phyloP scores from a whole-genome alignment of 768 basidiomycete genomes.

The Cubamyces sp. region DNA sequence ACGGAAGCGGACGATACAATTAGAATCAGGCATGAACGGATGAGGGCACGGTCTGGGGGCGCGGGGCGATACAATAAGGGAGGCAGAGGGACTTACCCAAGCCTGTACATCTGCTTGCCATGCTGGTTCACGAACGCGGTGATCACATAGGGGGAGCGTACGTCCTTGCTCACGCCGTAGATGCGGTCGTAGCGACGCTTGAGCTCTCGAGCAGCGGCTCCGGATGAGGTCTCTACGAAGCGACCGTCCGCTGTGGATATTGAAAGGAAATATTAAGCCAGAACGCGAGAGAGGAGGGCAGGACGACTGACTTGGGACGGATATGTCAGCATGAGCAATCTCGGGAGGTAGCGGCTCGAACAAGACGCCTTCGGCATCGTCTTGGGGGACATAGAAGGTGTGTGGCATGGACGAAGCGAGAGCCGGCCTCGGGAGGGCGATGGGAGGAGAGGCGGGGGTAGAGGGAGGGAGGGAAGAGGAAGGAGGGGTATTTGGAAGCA shows the following conservation, averaged over 20 bases:
- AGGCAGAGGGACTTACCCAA: conserved; percentile 57
- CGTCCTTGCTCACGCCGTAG: conserved; percentile 64
- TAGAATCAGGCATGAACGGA: not conserved
- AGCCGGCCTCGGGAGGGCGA: conserved; percentile 11
- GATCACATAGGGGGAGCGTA: conserved; percentile 79
- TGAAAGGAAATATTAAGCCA: not conserved
- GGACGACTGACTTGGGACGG: conserved; percentile 36
- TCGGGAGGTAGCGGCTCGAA: conserved; percentile 34
- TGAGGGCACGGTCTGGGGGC: not conserved
- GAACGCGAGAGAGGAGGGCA: not conserved
- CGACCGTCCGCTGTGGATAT: conserved; percentile 62
- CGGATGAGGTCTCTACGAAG: conserved; percentile 82
- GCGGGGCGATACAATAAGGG: not conserved
- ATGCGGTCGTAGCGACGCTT: conserved; percentile 76
- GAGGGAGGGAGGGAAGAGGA: conserved; percentile 11
- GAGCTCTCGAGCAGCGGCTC: conserved; percentile 72
- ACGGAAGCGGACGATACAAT: not conserved
- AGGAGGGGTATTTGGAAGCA: conserved; percentile 3
- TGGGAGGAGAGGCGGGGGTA: conserved; percentile 20
- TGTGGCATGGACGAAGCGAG: conserved; percentile 7
- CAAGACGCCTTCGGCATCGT: not conserved
- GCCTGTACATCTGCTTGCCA: conserved; percentile 75
- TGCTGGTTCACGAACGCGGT: conserved; percentile 84
- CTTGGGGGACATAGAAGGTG: conserved; percentile 9
- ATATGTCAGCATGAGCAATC: conserved; percentile 38